phyloP scores from a whole-genome alignment of 495 filamentous ascomycete genomes.

The Delitschia confertaspora region DNA sequence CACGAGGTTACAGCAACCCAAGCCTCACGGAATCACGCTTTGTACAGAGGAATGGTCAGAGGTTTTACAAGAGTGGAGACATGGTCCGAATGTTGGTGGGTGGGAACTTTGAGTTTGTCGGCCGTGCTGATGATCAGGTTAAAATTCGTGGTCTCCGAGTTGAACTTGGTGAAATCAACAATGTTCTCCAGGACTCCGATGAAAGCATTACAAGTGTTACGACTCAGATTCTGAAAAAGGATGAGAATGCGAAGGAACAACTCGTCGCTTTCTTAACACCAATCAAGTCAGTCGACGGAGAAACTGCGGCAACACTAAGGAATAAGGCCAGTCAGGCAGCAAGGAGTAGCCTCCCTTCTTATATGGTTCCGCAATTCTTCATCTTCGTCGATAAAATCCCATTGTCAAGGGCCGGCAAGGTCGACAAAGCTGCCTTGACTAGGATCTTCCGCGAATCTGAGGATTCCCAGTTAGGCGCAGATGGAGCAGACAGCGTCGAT shows the following conservation, averaged over 20 bases:
- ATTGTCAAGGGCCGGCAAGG: slow-evolving; percentile 34
- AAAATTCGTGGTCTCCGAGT: slow-evolving; percentile 28
- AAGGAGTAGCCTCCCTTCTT: slow-evolving; percentile 13
- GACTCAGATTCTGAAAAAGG: slow-evolving; percentile 18
- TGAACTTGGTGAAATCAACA: slow-evolving; percentile 29
- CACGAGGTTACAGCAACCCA: slow-evolving; percentile 16
- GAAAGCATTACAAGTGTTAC: slow-evolving; percentile 16
- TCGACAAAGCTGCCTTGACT: slow-evolving; percentile 32
- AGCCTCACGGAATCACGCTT: slow-evolving; percentile 19
- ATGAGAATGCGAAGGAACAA: slow-evolving; percentile 16
- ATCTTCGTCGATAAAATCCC: slow-evolving; percentile 23
- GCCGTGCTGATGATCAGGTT: slow-evolving; percentile 28
- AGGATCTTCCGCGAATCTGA: slow-evolving; percentile 25
- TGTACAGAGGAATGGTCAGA: slow-evolving; percentile 18
- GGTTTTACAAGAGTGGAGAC: slow-evolving; percentile 29
- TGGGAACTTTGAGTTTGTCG: slow-evolving; percentile 26
- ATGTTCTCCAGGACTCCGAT: slow-evolving; percentile 19
- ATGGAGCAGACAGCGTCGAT: not conserved
- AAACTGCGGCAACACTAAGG: slow-evolving; percentile 4
- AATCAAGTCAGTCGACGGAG: not conserved
- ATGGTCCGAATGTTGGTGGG: slow-evolving; percentile 27
- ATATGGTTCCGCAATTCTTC: slow-evolving; percentile 28
- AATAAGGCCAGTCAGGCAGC: slow-evolving; percentile 5
- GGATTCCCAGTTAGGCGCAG: not conserved
- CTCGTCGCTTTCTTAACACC: slow-evolving; percentile 25